Evolutionary conservation across 768 basidiomycete species (phyloP).

Genomic region (Chlorophyllum brunneum): DNA sequence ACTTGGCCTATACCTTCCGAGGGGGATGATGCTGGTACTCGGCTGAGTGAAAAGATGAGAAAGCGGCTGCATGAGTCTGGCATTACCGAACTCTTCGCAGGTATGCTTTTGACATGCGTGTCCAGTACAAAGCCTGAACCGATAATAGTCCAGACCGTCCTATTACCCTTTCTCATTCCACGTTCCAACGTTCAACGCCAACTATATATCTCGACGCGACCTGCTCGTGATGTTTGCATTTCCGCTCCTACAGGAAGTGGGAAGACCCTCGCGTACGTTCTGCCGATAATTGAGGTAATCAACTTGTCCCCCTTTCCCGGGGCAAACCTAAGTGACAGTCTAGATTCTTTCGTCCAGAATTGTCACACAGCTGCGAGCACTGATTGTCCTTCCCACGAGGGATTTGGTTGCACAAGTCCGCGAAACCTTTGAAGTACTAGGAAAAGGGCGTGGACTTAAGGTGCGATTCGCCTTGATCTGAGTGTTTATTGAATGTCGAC

Average conservation of each 20-base stretch:
- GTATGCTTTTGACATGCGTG: conserved; percentile 35
- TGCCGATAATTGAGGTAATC: conserved; percentile 84
- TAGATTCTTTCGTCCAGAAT: conserved; percentile 71
- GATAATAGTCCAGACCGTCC: conserved; percentile 75
- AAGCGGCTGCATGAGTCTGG: conserved; percentile 70
- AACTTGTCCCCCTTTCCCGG: not conserved
- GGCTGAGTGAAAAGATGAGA: conserved; percentile 56
- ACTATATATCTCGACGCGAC: conserved; percentile 63
- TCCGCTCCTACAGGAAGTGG: conserved; percentile 98
- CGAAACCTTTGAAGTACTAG: conserved; percentile 84
- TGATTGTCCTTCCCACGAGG: conserved; percentile 89
- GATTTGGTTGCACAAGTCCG: conserved; percentile 90
- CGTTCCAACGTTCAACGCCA: conserved; percentile 32
- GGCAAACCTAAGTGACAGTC: conserved; percentile 4
- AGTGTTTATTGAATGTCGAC: not conserved
- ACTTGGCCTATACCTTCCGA: conserved; percentile 41
- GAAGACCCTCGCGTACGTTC: conserved; percentile 93
- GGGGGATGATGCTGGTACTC: conserved; percentile 38
- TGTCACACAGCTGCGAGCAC: conserved; percentile 80
- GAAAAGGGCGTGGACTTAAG: conserved; percentile 84
- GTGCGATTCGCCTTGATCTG: conserved; percentile 34
- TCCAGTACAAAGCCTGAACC: conserved; percentile 2
- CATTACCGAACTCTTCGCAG: conserved; percentile 85
- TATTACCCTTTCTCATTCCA: conserved; percentile 78
- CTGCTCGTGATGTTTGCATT: conserved; percentile 81